A percentile compares a stretch with the other conserved stretches of the same genome.
These are phyloP conservation scores for Plasmodiophora brassicae DNA, from an alignment of 208 protist genomes.

Conservation along the genomic window DNA sequence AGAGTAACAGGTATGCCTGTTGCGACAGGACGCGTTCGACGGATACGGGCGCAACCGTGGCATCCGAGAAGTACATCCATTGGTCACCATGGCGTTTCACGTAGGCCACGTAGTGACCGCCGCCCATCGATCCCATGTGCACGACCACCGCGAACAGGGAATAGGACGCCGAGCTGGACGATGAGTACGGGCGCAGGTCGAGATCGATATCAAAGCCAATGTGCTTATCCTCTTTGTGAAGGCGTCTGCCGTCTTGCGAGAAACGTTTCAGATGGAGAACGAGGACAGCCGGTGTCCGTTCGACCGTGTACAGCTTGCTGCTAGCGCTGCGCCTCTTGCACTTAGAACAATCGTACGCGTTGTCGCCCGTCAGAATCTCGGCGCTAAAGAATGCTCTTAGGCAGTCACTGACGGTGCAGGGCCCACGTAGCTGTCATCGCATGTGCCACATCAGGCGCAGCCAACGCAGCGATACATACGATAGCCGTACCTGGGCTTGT, in stretches of 20 bases:
- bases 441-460: too few species aligned
- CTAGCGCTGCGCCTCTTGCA: background rate
- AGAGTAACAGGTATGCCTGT: conserved; percentile 9
- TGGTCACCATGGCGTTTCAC: background rate
- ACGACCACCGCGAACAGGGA: background rate
- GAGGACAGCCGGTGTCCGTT: background rate
- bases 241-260: background rate
- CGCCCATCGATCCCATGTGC: background rate
- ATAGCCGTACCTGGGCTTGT: too few species aligned
- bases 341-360: background rate
- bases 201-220: too few species aligned
- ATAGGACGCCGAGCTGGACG: too few species aligned
- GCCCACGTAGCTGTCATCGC: background rate
- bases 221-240: background rate
- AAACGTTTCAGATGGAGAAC: conserved; percentile 29
- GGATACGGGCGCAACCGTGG: background rate
- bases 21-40: background rate
- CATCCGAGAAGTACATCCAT: background rate
- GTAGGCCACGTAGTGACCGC: conserved; percentile 5
- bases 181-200: too few species aligned
- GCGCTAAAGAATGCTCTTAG: background rate
- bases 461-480: background rate
- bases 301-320: background rate
- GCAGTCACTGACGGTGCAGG: background rate
- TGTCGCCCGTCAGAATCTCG: background rate